These are phyloP conservation scores for Fusarium camptoceras DNA, from an alignment of 2,329 filamentous ascomycete species.

Conservation along the genomic window DNA sequence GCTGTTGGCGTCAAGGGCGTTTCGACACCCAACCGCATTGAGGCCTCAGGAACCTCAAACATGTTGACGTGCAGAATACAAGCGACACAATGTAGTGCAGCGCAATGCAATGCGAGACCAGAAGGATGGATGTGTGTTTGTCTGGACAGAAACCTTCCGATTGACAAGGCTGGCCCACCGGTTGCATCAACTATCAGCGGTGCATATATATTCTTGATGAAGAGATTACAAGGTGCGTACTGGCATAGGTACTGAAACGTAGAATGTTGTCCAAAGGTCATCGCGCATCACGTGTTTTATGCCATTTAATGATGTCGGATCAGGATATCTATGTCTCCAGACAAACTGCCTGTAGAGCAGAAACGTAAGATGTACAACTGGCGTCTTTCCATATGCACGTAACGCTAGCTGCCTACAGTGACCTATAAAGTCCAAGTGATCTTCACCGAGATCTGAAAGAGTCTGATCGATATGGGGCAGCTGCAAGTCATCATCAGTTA, in stretches of 20 bases:
- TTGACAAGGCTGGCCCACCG: conserved; percentile 39
- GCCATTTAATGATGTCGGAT: conserved; percentile 31
- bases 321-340: conserved; percentile 26
- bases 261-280: background rate
- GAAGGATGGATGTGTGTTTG: conserved; percentile 33
- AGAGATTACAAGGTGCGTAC: conserved; percentile 13
- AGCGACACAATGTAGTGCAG: conserved; percentile 15
- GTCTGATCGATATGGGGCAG: conserved; percentile 27
- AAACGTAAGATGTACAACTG: conserved; percentile 39
- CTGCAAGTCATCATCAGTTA: conserved; percentile 27
- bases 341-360: conserved; percentile 20
- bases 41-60: conserved; percentile 39
- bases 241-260: background rate
- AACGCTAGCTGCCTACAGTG: conserved; percentile 9
- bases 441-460: conserved; percentile 28
- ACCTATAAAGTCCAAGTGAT: conserved; percentile 12
- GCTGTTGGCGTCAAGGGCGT: conserved; percentile 57
- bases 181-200: conserved; percentile 32
- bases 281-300: background rate
- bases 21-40: conserved; percentile 62
- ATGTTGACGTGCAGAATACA: conserved; percentile 41
- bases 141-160: conserved; percentile 33
- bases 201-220: conserved; percentile 12
- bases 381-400: conserved; percentile 26
- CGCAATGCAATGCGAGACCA: conserved; percentile 24